Base-by-base conservation (phyloP, 129 eudicot species). In the Chrysanthemum lavandulifolium region DNA sequence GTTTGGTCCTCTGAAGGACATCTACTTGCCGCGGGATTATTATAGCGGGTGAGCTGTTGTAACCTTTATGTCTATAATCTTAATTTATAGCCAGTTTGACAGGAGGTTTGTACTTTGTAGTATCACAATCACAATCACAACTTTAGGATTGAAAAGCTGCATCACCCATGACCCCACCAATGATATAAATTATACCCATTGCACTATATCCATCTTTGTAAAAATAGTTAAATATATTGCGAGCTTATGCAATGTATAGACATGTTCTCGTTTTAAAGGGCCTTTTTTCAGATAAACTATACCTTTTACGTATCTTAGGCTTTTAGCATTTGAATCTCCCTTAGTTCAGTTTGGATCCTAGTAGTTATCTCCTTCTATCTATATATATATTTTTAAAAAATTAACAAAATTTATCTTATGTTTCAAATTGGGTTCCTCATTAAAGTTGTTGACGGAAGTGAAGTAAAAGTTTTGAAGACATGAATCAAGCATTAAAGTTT, bases 11-110 rank as follows among this genome's bases (percentile, higher is more conserved):
- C 61, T 91, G 5, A 91, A 91, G 83, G 97, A 91, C 47, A 70
- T 91, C 43, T 91, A 91, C 75, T 66, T 91, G 84, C 97, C 97
- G 12, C 82, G 95, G 84, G 97, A 91, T 83, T 91, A 91, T 73
- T 88, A 88, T 68, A 88, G 92, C 69, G 90, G 92, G 97, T 91
- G 88, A 88, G 96, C 78, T 58, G 78, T 66, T 73, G 53, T 59
- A 21, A 50, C 60, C 13, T 60, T 29, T 12, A 21, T 50, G 13
- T 49, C 7, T 13, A 12, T 25, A 60, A 5, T 43, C 6, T 25
- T 15, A 57, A 15, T 6, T 52, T 67, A 2, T 47, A 13, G 18
- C 2, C 31, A 6, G 29, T 51, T 45, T 55, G 14, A 33, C 15
- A 6, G n/a, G 45, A 23, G 13, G 54, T 58, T 58, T 6, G 36